Conservation (phyloP, 176 grass and related monocot species). For the Bothriochloa decipiens region DNA sequence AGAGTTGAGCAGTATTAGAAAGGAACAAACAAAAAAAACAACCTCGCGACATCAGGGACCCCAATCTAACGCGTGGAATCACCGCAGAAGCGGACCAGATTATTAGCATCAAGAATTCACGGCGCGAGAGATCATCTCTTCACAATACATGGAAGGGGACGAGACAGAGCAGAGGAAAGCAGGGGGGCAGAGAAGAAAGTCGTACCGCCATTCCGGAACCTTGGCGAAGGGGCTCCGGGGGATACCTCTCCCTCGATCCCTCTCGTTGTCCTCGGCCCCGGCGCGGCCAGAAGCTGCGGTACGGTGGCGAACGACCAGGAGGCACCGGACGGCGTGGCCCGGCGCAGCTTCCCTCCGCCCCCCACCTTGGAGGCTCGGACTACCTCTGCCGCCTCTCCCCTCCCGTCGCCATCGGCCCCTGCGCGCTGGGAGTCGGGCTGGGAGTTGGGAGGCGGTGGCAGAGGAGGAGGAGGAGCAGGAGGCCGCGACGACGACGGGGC, state of each 20-base stretch:
- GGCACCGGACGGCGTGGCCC: too few relatives aligned
- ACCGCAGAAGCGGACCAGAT: not conserved
- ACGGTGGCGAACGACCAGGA: too few relatives aligned
- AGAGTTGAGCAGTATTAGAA: too few relatives aligned
- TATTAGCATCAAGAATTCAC: not conserved
- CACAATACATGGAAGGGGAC: too few relatives aligned
- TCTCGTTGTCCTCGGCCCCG: too few relatives aligned
- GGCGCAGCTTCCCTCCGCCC: not conserved
- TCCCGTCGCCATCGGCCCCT: not conserved
- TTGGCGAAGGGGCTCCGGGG: too few relatives aligned
- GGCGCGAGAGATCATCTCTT: too few relatives aligned
- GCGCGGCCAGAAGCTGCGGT: too few relatives aligned
- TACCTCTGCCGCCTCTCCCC: not conserved
- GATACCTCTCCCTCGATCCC: too few relatives aligned
- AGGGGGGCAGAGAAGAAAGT: not conserved
- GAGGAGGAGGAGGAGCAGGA: not conserved
- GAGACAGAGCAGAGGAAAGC: not conserved
- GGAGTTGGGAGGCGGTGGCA: not conserved
- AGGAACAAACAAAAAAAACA: too few relatives aligned
- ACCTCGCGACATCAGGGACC: too few relatives aligned
- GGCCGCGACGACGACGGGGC: not conserved
- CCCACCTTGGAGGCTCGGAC: not conserved
- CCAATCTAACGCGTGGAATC: not conserved
- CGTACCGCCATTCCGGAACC: not conserved
- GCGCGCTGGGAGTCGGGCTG: not conserved